Base-by-base conservation (phyloP, 164 flowering plant genomes). In the Vitis rotundifolia region DNA sequence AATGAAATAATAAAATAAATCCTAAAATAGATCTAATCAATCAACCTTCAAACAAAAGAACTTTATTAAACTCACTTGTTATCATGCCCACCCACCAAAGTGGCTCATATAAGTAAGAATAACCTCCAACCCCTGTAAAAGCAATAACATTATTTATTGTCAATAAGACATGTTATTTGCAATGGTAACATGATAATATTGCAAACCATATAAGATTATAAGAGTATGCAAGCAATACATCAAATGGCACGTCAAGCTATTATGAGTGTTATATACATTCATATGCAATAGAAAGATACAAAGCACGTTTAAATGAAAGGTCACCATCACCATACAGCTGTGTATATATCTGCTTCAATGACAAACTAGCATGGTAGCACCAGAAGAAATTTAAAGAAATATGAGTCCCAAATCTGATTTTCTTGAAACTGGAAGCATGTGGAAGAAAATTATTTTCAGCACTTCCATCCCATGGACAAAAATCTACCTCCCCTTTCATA, bases 81-180 rank as follows among this genome's bases (percentile, higher is more conserved):
- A 87, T 88, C 96, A 93, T 91, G 81, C 98, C 98, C 37, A 81
- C 85, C 98, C 98, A 93, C 98, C 98, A 93, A 13, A 93, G 89
- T 44, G 98, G 98, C 78, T 93, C 98, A 62, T 87, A 87, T 51
- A 93, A 78, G 81, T 93, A 93, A 60, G 97, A 87, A 84, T 86
- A 93, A 31, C 98, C 98, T 72, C 98, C 98, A 77, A 69, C 76
- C 13, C 98, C 94, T 92, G 92, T 26, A 29, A 73, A 68, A 68
- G 26, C 63, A 47, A 49, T 11, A 63, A 58, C 44, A 18, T 10
- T 9, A 61, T 44, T 10, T 18, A 47, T 19, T 48, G 51, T 47
- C 54, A 61, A 31, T 8, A 37, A 37, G 44, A 37, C 44, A 37
- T 37, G 44, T 37, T 37, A 37, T 37, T 37, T 37, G 7, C 7